Conservation (phyloP, 2,329 filamentous ascomycete genomes). For the Cladosporium colombiae region DNA sequence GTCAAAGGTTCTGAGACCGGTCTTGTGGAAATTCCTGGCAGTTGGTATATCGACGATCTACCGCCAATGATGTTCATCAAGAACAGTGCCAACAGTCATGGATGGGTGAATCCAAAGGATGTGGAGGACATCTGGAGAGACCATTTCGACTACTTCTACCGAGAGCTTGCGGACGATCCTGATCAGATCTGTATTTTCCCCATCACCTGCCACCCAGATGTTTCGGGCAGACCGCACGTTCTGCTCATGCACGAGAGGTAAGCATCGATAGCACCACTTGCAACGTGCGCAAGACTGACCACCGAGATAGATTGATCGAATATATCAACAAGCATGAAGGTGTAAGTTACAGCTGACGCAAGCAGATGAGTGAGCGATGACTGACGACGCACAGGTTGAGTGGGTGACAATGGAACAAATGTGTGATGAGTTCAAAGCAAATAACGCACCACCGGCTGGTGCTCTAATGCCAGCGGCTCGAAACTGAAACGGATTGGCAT, state of each 20-base stretch:
- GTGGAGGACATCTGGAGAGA: slow-evolving; percentile 65
- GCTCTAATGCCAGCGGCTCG: slow-evolving; percentile 59
- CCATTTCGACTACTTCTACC: slow-evolving; percentile 71
- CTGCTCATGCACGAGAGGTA: slow-evolving; percentile 70
- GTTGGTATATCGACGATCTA: slow-evolving; percentile 55
- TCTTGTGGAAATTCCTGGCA: slow-evolving; percentile 62
- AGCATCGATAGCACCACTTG: slow-evolving; percentile 17
- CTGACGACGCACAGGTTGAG: neutral
- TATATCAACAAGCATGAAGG: slow-evolving; percentile 66
- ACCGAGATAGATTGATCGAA: slow-evolving; percentile 58
- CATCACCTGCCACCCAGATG: slow-evolving; percentile 69
- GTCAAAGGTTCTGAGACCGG: slow-evolving; percentile 60
- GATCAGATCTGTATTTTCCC: slow-evolving; percentile 58
- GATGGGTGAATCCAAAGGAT: slow-evolving; percentile 55
- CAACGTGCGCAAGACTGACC: neutral
- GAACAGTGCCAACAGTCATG: slow-evolving; percentile 61
- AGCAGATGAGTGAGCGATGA: neutral
- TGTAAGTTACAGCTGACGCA: slow-evolving; percentile 38
- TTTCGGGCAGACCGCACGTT: slow-evolving; percentile 68
- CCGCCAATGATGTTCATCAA: slow-evolving; percentile 71
- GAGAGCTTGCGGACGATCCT: slow-evolving; percentile 69
- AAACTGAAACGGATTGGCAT: slow-evolving; percentile 25
- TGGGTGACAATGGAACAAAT: slow-evolving; percentile 68
- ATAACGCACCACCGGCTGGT: slow-evolving; percentile 56
- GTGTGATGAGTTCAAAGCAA: slow-evolving; percentile 69